A percentile compares a stretch with the other conserved stretches of the same genome.
Conservation (phyloP, 148 eudicot species). For the Diospyros lotus region DNA sequence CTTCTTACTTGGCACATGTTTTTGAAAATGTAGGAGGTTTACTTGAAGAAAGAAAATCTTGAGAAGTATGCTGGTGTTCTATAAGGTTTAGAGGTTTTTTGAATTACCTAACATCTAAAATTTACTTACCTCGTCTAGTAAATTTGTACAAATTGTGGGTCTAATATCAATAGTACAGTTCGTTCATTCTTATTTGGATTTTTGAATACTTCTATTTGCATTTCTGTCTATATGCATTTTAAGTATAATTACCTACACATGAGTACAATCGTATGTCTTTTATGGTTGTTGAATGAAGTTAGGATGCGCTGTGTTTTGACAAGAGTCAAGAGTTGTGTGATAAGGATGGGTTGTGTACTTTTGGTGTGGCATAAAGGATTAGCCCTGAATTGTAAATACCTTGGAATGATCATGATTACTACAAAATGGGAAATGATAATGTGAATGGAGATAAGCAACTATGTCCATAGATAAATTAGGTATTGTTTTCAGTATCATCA, state of each 20-base stretch:
- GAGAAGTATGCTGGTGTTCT: constrained; percentile 36
- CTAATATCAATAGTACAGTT: not conserved
- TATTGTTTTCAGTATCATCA: not conserved
- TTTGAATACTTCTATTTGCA: too few species aligned
- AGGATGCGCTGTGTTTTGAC: not conserved
- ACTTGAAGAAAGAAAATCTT: constrained; percentile 22
- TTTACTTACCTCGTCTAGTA: too few species aligned
- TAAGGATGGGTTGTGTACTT: not conserved
- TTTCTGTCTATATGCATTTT: too few species aligned
- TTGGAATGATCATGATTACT: not conserved
- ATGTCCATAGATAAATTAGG: not conserved
- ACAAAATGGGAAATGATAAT: not conserved
- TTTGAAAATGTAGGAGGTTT: constrained; percentile 23
- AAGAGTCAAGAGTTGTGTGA: not conserved
- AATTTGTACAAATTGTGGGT: not conserved
- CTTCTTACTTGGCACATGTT: constrained; percentile 53
- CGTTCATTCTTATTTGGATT: not conserved
- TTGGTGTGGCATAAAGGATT: not conserved
- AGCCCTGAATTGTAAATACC: not conserved
- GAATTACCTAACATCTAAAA: constrained; percentile 1
- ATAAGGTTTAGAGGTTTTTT: constrained; percentile 43
- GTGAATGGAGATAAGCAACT: not conserved
- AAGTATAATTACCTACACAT: too few species aligned
- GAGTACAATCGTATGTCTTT: too few species aligned
- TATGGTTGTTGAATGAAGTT: not conserved